phyloP scores from a whole-genome alignment of 345 rosid species.

The Salix suchowensis region DNA sequence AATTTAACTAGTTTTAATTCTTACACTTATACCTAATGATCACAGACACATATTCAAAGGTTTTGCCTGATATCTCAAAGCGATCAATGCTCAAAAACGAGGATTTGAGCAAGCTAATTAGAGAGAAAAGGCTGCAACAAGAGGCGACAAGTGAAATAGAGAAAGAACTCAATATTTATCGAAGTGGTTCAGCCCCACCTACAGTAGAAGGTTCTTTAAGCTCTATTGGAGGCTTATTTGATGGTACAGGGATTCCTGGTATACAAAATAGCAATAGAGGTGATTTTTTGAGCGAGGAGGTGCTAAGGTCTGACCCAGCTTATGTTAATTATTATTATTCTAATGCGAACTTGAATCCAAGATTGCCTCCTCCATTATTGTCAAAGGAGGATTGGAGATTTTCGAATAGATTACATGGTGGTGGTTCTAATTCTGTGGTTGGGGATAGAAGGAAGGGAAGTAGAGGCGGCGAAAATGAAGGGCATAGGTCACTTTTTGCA shows the following conservation, averaged over 20 bases:
- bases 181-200: constrained; percentile 97
- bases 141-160: constrained; percentile 51
- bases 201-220: constrained; percentile 76
- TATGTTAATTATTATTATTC: constrained; percentile 71
- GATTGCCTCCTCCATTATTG: constrained; percentile 80
- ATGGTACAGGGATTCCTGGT: constrained; percentile 27
- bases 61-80: constrained; percentile 48
- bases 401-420: constrained; percentile 56
- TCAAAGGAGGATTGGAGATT: constrained; percentile 84
- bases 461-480: constrained; percentile 30
- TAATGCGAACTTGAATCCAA: constrained; percentile 74
- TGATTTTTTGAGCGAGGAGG: constrained; percentile 55
- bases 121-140: constrained; percentile 43
- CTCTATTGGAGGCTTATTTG: constrained; percentile 65
- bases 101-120: constrained; percentile 46
- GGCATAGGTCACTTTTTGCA: constrained; percentile 48
- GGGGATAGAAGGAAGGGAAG: constrained; percentile 59
- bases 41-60: constrained; percentile 36
- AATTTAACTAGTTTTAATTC: constrained; percentile 9
- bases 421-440: constrained; percentile 30
- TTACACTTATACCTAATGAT: constrained; percentile 15
- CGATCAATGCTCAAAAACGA: constrained; percentile 52
- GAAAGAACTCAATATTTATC: constrained; percentile 54
- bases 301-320: constrained; percentile 76
- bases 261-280: constrained; percentile 29